phyloP scores from a whole-genome alignment of 768 basidiomycete species.

The Phaeotremella fagi region DNA sequence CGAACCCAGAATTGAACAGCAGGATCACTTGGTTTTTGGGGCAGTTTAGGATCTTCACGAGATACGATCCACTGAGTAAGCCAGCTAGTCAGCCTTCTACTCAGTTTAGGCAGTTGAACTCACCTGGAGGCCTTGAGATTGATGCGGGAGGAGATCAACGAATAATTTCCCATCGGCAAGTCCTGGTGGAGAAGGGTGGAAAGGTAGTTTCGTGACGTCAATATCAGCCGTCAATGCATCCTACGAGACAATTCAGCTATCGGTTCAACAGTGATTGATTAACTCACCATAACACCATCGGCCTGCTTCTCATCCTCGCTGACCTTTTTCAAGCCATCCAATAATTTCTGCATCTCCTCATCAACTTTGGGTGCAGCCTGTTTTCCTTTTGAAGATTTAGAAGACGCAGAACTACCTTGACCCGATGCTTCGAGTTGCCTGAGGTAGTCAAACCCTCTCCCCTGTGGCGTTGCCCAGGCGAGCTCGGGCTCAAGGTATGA shows the following conservation, averaged over 20 bases:
- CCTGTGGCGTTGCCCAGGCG: conserved; percentile 68
- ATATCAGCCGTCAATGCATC: conserved; percentile 42
- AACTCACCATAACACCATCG: conserved; percentile 46
- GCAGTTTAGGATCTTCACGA: conserved; percentile 71
- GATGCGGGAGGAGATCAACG: conserved; percentile 75
- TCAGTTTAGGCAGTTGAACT: neutral
- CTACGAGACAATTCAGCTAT: conserved; percentile 48
- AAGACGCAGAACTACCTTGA: neutral
- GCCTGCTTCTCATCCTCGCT: conserved; percentile 69
- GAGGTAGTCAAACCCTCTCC: conserved; percentile 55
- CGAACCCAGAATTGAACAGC: conserved; percentile 84
- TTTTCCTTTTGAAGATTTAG: conserved; percentile 1
- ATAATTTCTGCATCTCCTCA: conserved; percentile 62
- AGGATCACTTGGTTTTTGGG: conserved; percentile 60
- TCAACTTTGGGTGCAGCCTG: conserved; percentile 21
- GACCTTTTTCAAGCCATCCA: conserved; percentile 67
- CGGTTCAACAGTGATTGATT: neutral
- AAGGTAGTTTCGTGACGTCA: conserved; percentile 68
- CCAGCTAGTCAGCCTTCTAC: neutral
- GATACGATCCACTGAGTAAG: conserved; percentile 67
- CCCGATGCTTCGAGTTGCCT: conserved; percentile 1
- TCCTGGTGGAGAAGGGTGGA: conserved; percentile 68
- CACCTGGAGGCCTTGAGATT: conserved; percentile 50
- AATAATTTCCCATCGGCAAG: conserved; percentile 61
- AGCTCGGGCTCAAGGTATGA: conserved; percentile 61